Base-by-base conservation (phyloP, 2,329 filamentous ascomycete species). In the Tolypocladium pustulatum region DNA sequence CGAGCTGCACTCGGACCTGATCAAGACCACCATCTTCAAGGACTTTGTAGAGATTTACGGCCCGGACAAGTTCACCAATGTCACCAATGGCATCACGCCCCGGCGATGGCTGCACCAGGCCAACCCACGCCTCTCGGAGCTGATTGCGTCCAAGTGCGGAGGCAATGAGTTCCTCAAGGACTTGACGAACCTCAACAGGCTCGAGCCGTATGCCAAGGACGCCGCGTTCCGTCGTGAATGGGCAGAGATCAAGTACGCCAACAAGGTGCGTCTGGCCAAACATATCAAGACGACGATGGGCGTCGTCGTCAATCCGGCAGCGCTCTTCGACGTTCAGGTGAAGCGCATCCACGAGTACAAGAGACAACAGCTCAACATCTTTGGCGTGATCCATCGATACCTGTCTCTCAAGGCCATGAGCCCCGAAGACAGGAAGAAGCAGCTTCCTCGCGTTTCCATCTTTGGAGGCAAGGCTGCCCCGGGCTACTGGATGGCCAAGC, bases 301-400 rank as follows among this genome's bases (percentile, higher is more conserved):
- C 36, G 83, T 96, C 59, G 85, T 81, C 4, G 91, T 99, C 71
- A 94, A 96, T 72, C 93, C 94, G 0, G 78, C 88, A 12, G 84
- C 93, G 0, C 81, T 99, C 22, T 99, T 99, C 66, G 94, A 99
- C 70, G 89, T 99, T 13, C 94, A 99, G 71, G 94, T 99, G 67
- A 99, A 99, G 82, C 89, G 94, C 69, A 99, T 99, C 65, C 94
- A 99, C 74, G 94, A 99, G 75, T 99, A 99, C 78, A 99, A 99
- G 82, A 89, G 92, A 60, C 93, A 99, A 75, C 94, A 99, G 75
- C 86, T 99, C 72, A 99, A 99, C 78, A 97, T 99, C 67, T 97
- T 97, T 69, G 94, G 94, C 59, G 91, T 97, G 61, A 97, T 99
- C 65, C 90, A 96, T 73, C 87, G 93, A 56, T 99, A 97, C 73